These are phyloP conservation scores for Heritiera littoralis DNA, from an alignment of 345 rosid genomes.

Conservation along the genomic window DNA sequence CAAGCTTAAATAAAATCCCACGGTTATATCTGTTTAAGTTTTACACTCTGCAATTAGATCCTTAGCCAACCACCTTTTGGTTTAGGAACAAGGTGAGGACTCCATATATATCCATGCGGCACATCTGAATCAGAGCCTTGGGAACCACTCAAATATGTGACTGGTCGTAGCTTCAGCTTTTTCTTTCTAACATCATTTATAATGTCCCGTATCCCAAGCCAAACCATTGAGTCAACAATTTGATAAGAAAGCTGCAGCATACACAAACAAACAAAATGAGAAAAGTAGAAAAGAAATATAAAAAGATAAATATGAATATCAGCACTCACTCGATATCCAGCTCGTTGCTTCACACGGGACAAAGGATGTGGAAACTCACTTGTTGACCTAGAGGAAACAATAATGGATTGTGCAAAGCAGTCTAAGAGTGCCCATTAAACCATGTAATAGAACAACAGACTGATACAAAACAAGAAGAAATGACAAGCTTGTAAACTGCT, in stretches of 20 bases:
- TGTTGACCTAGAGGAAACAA: conserved; percentile 69
- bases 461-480: conserved; percentile 30
- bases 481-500: conserved; percentile 15
- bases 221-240: conserved; percentile 90
- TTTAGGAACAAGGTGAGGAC: conserved; percentile 98
- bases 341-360: conserved; percentile 96
- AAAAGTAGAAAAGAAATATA: not conserved
- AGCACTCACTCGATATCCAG: conserved; percentile 89
- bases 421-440: conserved; percentile 34
- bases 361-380: conserved; percentile 98
- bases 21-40: not conserved
- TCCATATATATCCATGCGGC: conserved; percentile 99
- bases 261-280: conserved; percentile 10
- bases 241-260: conserved; percentile 84
- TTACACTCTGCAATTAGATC: conserved; percentile 4
- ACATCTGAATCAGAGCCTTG: conserved; percentile 83
- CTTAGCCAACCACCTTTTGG: conserved; percentile 72
- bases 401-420: conserved; percentile 27
- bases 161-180: conserved; percentile 88
- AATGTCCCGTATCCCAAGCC: conserved; percentile 99
- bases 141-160: conserved; percentile 97
- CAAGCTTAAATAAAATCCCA: not conserved
- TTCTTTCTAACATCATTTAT: conserved; percentile 92
- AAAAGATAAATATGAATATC: not conserved
- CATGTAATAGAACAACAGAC: conserved; percentile 23